Evolutionary conservation across 2,329 filamentous ascomycete species (phyloP).

Genomic region (Microsporum canis): DNA sequence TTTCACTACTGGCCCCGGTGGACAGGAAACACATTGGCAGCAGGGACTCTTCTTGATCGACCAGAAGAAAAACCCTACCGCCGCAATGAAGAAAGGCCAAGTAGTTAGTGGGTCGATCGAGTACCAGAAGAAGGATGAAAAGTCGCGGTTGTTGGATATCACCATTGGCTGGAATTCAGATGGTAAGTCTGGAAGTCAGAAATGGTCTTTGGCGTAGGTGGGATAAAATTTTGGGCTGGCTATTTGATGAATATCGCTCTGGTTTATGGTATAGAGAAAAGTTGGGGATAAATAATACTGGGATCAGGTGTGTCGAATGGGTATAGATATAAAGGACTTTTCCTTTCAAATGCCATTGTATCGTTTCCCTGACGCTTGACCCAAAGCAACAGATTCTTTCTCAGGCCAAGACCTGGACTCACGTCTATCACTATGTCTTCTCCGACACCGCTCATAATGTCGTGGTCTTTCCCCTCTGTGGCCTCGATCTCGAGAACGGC

Average conservation of each 20-base stretch:
- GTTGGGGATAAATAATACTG: not conserved
- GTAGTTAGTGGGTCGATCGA: slow-evolving; percentile 55
- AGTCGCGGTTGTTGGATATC: slow-evolving; percentile 58
- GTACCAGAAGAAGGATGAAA: slow-evolving; percentile 58
- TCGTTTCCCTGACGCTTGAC: slow-evolving; percentile 6
- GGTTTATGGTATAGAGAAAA: not conserved
- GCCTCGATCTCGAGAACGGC: slow-evolving; percentile 15
- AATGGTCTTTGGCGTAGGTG: slow-evolving; percentile 31
- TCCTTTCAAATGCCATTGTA: slow-evolving; percentile 7
- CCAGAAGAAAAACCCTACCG: slow-evolving; percentile 38
- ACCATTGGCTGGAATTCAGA: slow-evolving; percentile 49
- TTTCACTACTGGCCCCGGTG: slow-evolving; percentile 75
- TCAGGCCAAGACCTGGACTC: not conserved
- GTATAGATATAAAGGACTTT: not conserved
- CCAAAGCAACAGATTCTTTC: not conserved
- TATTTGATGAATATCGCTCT: not conserved
- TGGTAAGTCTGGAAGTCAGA: slow-evolving; percentile 27
- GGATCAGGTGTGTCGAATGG: not conserved
- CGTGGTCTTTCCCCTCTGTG: slow-evolving; percentile 6
- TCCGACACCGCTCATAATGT: not conserved
- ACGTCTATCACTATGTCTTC: slow-evolving; percentile 4
- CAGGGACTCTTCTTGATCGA: slow-evolving; percentile 67
- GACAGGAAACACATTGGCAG: slow-evolving; percentile 78
- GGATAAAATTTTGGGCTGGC: not conserved
- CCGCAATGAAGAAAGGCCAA: slow-evolving; percentile 42